Evolutionary conservation across 768 basidiomycete species (phyloP).

Genomic region (Psilocybe tampanensis): DNA sequence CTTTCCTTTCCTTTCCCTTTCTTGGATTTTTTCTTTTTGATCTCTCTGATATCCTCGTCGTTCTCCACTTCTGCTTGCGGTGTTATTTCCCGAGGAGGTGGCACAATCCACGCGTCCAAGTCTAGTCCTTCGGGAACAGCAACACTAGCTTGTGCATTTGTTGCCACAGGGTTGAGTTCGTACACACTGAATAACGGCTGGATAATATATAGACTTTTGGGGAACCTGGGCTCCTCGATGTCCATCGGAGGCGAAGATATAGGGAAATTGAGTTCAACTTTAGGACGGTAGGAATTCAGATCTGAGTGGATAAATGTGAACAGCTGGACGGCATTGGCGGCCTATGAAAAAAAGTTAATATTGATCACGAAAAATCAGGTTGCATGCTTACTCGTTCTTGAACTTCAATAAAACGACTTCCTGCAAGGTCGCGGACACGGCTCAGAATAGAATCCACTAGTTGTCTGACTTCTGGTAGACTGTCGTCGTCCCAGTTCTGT

Average conservation of each 20-base stretch:
- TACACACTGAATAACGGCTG: constrained; percentile 75
- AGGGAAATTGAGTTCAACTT: constrained; percentile 32
- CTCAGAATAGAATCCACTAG: constrained; percentile 64
- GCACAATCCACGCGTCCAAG: constrained; percentile 84
- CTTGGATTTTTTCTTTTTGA: constrained; percentile 57
- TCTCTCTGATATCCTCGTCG: constrained; percentile 44
- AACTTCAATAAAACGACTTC: constrained; percentile 78
- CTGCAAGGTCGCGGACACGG: constrained; percentile 60
- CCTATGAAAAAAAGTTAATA: constrained; percentile 42
- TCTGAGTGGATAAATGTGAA: constrained; percentile 80
- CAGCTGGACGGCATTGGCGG: constrained; percentile 77
- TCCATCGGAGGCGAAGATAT: constrained; percentile 37
- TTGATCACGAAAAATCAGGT: constrained; percentile 2
- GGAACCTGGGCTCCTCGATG: constrained; percentile 59
- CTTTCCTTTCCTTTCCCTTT: constrained; percentile 38
- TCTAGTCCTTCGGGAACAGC: constrained; percentile 83
- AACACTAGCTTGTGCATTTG: constrained; percentile 79
- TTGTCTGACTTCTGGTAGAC: constrained; percentile 62
- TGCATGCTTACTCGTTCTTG: constrained; percentile 80
- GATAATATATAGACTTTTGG: constrained; percentile 88
- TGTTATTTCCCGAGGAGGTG: constrained; percentile 50
- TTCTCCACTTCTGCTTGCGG: constrained; percentile 16
- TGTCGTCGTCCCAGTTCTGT: constrained; percentile 74
- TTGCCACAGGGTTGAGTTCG: constrained; percentile 85
- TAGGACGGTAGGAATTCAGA: constrained; percentile 55